phyloP scores from a whole-genome alignment of 176 grass and related monocot species.

The Otatea glauca region DNA sequence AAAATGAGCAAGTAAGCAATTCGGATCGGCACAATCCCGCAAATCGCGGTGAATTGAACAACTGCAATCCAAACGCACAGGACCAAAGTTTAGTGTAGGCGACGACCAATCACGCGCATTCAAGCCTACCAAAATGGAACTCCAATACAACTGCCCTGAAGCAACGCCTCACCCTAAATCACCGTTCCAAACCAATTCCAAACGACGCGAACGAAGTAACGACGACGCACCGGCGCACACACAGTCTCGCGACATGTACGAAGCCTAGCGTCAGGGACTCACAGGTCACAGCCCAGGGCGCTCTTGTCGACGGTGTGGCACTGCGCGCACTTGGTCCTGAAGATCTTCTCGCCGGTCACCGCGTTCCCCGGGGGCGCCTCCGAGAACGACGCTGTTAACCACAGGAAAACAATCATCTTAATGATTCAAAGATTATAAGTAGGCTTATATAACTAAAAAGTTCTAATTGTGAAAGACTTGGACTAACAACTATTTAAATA shows the following conservation, averaged over 20 bases:
- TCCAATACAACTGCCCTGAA: no score
- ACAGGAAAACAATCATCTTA: no score
- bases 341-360: slow-evolving; percentile 83
- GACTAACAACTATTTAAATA: no score
- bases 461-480: no score
- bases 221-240: not conserved
- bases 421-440: no score
- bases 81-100: not conserved
- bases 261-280: not conserved
- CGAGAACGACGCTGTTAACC: no score
- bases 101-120: not conserved
- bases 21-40: not conserved
- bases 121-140: no score
- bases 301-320: slow-evolving; percentile 90
- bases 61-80: not conserved
- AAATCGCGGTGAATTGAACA: not conserved
- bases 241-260: not conserved
- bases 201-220: no score
- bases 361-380: slow-evolving; percentile 46
- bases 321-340: slow-evolving; percentile 95
- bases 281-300: slow-evolving; percentile 40
- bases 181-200: no score
- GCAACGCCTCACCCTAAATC: no score
- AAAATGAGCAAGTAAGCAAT: not conserved
- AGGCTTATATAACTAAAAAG: no score